Percentiles rank a stretch among this genome's conserved stretches.
Conservation (phyloP, 139 green algal species). For the Klebsormidium nitens region DNA sequence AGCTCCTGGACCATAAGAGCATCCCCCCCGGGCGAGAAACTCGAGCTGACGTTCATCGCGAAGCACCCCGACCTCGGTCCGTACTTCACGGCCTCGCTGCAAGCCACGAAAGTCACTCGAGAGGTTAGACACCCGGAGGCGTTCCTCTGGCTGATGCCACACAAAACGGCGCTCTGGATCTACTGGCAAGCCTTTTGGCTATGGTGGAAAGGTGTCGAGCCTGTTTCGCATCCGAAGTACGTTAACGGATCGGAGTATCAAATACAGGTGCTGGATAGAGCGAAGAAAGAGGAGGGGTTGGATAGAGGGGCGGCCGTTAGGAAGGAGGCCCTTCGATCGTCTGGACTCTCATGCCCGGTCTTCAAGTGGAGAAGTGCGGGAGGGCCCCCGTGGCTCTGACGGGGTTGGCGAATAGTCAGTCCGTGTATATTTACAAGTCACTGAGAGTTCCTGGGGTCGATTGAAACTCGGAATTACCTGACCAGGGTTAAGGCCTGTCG, state of each 20-base stretch:
- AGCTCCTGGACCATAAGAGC: constrained; percentile 58
- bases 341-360: too few species aligned
- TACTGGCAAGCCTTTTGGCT: constrained; percentile 73
- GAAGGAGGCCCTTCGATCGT: too few species aligned
- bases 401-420: too few species aligned
- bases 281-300: not conserved
- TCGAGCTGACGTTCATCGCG: constrained; percentile 48
- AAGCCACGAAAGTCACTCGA: not conserved
- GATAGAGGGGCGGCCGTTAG: too few species aligned
- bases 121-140: not conserved
- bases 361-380: too few species aligned
- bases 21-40: constrained; percentile 19
- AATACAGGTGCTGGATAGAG: not conserved
- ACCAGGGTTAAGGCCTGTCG: too few species aligned
- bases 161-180: constrained; percentile 78
- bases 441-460: too few species aligned
- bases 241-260: not conserved
- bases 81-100: constrained; percentile 61
- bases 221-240: constrained; percentile 30
- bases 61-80: constrained; percentile 53
- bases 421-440: too few species aligned
- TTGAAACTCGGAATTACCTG: too few species aligned
- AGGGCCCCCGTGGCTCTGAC: too few species aligned
- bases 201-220: constrained; percentile 26
- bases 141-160: constrained; percentile 52